phyloP scores from a whole-genome alignment of 2,329 filamentous ascomycete genomes.

The Endoconidiophora laricicola region DNA sequence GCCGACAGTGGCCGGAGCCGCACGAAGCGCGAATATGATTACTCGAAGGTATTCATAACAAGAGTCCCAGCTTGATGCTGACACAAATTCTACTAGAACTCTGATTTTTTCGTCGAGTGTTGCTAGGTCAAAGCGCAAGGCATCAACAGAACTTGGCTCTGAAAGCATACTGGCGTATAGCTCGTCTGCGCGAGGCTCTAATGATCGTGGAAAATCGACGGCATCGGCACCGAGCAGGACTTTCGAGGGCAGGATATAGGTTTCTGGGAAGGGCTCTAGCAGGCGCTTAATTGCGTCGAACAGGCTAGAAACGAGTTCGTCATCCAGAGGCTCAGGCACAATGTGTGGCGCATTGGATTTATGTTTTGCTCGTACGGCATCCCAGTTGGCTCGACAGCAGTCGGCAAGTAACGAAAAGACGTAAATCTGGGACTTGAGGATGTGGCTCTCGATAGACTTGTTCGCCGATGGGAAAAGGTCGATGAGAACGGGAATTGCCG shows the following conservation, averaged over 20 bases:
- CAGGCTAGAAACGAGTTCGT: conserved; percentile 34
- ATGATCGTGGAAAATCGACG: conserved; percentile 6
- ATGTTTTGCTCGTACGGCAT: conserved; percentile 22
- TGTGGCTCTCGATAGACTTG: conserved; percentile 32
- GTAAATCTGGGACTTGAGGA: conserved; percentile 48
- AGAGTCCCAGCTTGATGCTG: conserved; percentile 44
- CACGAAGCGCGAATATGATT: conserved; percentile 33
- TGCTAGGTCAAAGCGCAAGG: conserved; percentile 7
- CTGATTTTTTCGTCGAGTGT: conserved; percentile 39
- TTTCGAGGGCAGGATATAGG: conserved; percentile 36
- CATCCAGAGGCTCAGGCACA: conserved; percentile 27
- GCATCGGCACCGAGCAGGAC: conserved; percentile 30
- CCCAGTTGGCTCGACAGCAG: conserved; percentile 47
- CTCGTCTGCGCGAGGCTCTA: conserved; percentile 8
- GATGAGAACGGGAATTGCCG: conserved; percentile 40
- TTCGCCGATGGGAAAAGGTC: conserved; percentile 37
- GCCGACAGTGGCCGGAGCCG: background rate
- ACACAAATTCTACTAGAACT: conserved; percentile 44
- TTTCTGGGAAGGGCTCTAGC: conserved; percentile 41
- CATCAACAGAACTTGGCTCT: conserved; percentile 6
- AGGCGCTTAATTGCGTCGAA: conserved; percentile 40
- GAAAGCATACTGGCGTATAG: conserved; percentile 8
- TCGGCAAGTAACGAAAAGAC: conserved; percentile 47
- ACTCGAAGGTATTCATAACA: conserved; percentile 42
- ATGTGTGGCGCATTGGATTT: conserved; percentile 11